Conservation (phyloP, 108 stramenopile genomes). For the Fragilaria crotonensis region DNA sequence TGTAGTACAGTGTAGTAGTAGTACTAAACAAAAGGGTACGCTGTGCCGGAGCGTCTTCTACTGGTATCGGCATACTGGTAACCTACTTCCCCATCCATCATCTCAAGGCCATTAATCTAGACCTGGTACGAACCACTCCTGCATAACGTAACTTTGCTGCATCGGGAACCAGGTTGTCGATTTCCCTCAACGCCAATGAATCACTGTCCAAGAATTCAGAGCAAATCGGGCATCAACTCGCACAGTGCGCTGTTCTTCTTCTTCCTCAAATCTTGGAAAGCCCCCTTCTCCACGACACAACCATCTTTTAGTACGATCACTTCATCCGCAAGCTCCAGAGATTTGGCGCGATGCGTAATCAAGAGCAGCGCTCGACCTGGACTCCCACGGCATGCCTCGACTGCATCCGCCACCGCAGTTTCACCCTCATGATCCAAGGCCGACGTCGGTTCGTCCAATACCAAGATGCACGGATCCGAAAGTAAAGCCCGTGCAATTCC, state of each 20-base stretch:
- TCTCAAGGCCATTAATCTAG: too few species aligned
- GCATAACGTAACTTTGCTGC: too few species aligned
- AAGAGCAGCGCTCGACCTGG: slow-evolving; percentile 47
- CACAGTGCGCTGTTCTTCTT: slow-evolving; percentile 43
- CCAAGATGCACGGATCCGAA: slow-evolving; percentile 70
- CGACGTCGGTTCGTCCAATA: slow-evolving; percentile 89
- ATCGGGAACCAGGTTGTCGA: too few species aligned
- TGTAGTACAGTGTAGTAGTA: too few species aligned
- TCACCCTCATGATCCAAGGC: slow-evolving; percentile 75
- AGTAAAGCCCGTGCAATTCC: slow-evolving; percentile 94
- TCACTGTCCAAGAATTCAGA: slow-evolving; percentile 3
- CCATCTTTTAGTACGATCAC: slow-evolving; percentile 71
- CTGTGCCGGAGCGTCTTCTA: too few species aligned
- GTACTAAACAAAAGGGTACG: too few species aligned
- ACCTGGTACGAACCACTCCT: too few species aligned
- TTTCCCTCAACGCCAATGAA: too few species aligned
- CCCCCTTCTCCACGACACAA: slow-evolving; percentile 43
- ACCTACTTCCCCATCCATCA: too few species aligned
- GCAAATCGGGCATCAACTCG: slow-evolving; percentile 55
- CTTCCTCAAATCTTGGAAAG: slow-evolving; percentile 27
- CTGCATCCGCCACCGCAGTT: slow-evolving; percentile 56
- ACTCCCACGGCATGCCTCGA: slow-evolving; percentile 43
- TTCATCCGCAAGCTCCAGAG: slow-evolving; percentile 53
- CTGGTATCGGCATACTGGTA: too few species aligned
- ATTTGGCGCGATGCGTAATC: slow-evolving; percentile 67